A percentile compares a stretch with the other conserved stretches of the same genome.
phyloP scores from a whole-genome alignment of 202 grass and related monocot species.

The Schoenoplectus tabernaemontani region DNA sequence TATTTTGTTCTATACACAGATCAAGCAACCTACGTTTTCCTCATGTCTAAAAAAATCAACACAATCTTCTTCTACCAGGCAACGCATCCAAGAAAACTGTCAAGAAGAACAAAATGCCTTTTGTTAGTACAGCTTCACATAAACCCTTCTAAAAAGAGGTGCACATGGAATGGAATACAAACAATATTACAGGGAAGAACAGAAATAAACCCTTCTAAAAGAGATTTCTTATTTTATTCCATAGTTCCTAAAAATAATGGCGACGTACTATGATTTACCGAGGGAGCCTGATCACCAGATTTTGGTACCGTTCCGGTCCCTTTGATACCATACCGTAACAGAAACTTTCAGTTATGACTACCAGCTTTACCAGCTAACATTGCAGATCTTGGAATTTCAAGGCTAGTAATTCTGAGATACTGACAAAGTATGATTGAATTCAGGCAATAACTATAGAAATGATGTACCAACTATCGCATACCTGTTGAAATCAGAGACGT shows the following conservation, averaged over 20 bases:
- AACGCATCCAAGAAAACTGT: conserved; percentile 5
- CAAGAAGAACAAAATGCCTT: background rate
- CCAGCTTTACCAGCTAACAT: background rate
- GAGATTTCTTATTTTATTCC: too few species aligned
- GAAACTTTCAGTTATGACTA: background rate
- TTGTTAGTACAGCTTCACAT: background rate
- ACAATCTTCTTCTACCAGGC: conserved; percentile 14
- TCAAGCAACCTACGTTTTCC: background rate
- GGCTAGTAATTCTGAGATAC: background rate
- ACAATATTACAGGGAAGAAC: too few species aligned
- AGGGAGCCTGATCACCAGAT: background rate
- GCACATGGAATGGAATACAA: too few species aligned
- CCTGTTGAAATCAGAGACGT: too few species aligned
- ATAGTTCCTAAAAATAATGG: background rate
- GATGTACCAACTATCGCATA: too few species aligned
- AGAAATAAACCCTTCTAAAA: too few species aligned
- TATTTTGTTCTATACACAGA: background rate
- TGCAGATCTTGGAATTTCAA: background rate
- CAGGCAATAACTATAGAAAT: background rate
- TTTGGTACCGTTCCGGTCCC: background rate
- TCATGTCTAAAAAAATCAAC: background rate
- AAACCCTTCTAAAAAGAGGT: background rate
- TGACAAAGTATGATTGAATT: background rate
- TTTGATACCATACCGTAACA: background rate
- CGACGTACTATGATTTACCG: background rate